phyloP scores from a whole-genome alignment of 2,329 filamentous ascomycete species.

The Aspergillus piperis region DNA sequence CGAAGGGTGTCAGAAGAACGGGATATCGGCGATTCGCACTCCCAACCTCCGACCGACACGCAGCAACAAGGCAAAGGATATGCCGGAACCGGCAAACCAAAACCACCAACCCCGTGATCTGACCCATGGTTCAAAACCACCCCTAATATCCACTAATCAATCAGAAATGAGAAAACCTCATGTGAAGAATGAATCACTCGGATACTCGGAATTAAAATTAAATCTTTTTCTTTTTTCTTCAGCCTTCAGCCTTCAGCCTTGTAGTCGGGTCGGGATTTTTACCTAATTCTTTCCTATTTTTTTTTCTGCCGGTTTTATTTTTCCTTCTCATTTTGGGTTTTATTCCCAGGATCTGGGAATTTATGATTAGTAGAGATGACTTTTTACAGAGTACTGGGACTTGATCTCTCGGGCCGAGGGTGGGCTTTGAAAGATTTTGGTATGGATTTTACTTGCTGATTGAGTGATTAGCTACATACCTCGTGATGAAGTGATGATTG shows the following conservation, averaged over 20 bases:
- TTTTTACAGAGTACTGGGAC: too few species aligned
- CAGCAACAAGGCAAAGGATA: too few species aligned
- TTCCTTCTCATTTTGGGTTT: neutral
- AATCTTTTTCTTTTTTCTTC: too few species aligned
- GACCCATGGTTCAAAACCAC: neutral
- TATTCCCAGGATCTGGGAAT: neutral
- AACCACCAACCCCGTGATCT: neutral
- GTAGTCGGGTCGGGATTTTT: neutral
- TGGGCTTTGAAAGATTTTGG: neutral
- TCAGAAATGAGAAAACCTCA: neutral
- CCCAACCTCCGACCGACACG: neutral
- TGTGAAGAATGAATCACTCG: neutral
- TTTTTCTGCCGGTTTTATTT: constrained; percentile 3
- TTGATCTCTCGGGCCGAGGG: neutral
- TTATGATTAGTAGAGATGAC: neutral
- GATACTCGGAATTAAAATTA: neutral
- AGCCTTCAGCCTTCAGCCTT: too few species aligned
- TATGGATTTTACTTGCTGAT: too few species aligned
- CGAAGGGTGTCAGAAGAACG: neutral
- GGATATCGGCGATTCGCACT: neutral
- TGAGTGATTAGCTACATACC: too few species aligned
- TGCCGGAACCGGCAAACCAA: neutral
- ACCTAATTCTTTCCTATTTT: neutral
- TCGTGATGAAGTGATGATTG: too few species aligned
- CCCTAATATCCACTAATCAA: too few species aligned